Conservation (phyloP, 305 asterid genomes). For the Euphrasia arctica region DNA sequence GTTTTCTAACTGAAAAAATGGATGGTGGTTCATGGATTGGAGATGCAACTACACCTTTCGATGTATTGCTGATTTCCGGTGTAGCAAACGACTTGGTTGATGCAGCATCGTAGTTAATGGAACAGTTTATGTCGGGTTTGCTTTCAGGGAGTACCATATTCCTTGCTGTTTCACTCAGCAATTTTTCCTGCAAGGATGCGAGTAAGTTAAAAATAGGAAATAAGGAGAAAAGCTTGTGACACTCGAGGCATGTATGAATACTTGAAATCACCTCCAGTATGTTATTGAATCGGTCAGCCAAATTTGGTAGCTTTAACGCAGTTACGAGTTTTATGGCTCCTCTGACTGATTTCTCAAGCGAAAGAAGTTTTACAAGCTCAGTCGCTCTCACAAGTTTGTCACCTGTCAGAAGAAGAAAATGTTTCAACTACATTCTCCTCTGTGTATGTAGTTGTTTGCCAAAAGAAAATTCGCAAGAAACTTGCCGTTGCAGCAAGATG, state of each 20-base stretch:
- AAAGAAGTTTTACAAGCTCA: constrained; percentile 83
- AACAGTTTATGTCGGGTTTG: constrained; percentile 27
- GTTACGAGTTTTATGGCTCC: constrained; percentile 97
- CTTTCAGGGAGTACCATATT: constrained; percentile 25
- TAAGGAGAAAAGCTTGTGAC: background rate
- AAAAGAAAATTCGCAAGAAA: constrained; percentile 7
- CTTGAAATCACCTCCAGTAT: constrained; percentile 65
- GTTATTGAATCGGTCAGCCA: constrained; percentile 90
- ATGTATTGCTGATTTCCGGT: constrained; percentile 40
- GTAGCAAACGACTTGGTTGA: constrained; percentile 28
- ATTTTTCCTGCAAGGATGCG: constrained; percentile 56
- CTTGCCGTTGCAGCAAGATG: constrained; percentile 87
- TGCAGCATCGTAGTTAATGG: constrained; percentile 30
- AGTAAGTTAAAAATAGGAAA: constrained; percentile 18
- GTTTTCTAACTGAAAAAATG: constrained; percentile 34
- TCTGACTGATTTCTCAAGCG: constrained; percentile 77
- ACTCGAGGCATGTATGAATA: background rate
- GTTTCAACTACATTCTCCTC: background rate
- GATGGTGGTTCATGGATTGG: constrained; percentile 35
- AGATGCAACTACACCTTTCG: constrained; percentile 31
- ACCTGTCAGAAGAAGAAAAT: constrained; percentile 41
- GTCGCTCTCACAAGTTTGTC: constrained; percentile 95
- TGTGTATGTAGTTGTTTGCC: background rate
- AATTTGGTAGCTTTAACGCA: constrained; percentile 81
- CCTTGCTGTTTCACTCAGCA: constrained; percentile 44